Percentiles rank a stretch among this genome's conserved stretches.
phyloP scores from a whole-genome alignment of 2,329 filamentous ascomycete genomes.

The Helminthosporium solani region DNA sequence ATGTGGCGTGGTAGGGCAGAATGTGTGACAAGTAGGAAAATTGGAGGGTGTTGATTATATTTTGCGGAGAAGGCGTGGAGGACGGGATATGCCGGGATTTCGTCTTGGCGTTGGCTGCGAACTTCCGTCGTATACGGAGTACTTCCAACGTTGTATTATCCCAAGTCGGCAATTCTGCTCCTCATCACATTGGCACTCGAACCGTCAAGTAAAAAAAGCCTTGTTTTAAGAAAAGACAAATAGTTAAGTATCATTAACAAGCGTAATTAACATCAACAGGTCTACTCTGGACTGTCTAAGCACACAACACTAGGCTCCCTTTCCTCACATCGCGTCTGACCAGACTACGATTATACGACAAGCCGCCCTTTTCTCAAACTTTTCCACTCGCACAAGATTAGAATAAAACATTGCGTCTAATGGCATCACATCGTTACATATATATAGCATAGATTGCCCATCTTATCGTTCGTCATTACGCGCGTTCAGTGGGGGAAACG shows the following conservation, averaged over 20 bases:
- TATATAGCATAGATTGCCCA: neutral
- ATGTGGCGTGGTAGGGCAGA: neutral
- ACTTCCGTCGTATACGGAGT: too few relatives aligned
- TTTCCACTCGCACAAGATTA: constrained; percentile 13
- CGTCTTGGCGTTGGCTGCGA: constrained; percentile 18
- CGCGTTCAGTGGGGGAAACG: constrained; percentile 21
- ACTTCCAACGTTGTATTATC: too few relatives aligned
- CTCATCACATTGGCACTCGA: too few relatives aligned
- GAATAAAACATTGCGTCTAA: constrained; percentile 31
- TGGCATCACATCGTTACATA: constrained; percentile 34
- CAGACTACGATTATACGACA: constrained; percentile 16
- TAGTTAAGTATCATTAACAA: constrained; percentile 3
- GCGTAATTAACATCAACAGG: constrained; percentile 4
- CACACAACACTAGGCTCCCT: neutral
- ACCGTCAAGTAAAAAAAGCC: neutral
- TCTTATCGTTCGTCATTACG: constrained; percentile 24
- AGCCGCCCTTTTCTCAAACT: constrained; percentile 17
- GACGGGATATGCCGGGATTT: constrained; percentile 29
- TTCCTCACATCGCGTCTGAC: neutral
- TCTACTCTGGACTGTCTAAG: neutral
- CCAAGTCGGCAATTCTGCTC: too few relatives aligned
- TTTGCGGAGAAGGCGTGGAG: constrained; percentile 41
- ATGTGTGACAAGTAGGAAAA: constrained; percentile 8
- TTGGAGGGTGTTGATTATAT: constrained; percentile 23
- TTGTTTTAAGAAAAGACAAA: neutral